Evolutionary conservation across 495 filamentous ascomycete species (phyloP).

Genomic region (Podospora pseudoanserina): DNA sequence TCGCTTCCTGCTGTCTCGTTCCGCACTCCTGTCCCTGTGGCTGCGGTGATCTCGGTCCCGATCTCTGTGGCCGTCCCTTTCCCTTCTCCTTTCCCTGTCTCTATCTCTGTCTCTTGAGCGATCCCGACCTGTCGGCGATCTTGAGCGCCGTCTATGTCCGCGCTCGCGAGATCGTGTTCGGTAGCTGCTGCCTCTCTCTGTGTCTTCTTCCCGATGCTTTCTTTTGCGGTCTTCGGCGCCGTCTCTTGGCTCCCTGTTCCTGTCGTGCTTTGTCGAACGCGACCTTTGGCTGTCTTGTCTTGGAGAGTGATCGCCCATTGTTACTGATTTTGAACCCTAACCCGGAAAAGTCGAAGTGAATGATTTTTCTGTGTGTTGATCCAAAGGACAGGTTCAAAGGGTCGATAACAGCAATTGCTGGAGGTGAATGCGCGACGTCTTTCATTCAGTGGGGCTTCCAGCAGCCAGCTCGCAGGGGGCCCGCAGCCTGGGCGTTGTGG

Average conservation of each 20-base stretch:
- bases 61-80: conserved; percentile 20
- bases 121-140: conserved; percentile 32
- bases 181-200: conserved; percentile 19
- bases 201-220: conserved; percentile 19
- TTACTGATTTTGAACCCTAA: background rate
- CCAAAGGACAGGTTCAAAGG: background rate
- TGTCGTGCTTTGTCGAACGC: conserved; percentile 20
- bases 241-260: conserved; percentile 6
- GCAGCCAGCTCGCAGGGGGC: too few relatives aligned
- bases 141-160: conserved; percentile 34
- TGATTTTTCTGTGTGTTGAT: background rate
- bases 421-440: background rate
- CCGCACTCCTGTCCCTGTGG: conserved; percentile 6
- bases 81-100: conserved; percentile 19
- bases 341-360: background rate
- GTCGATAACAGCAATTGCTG: background rate
- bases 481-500: conserved; percentile 10
- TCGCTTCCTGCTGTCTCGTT: conserved; percentile 6
- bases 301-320: conserved; percentile 23
- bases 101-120: conserved; percentile 25
- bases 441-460: background rate
- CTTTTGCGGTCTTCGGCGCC: conserved; percentile 11
- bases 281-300: conserved; percentile 17
- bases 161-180: conserved; percentile 30
- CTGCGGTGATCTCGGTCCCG: conserved; percentile 7